phyloP scores from a whole-genome alignment of 106 monocot species.

The Cymbidium sinense region DNA sequence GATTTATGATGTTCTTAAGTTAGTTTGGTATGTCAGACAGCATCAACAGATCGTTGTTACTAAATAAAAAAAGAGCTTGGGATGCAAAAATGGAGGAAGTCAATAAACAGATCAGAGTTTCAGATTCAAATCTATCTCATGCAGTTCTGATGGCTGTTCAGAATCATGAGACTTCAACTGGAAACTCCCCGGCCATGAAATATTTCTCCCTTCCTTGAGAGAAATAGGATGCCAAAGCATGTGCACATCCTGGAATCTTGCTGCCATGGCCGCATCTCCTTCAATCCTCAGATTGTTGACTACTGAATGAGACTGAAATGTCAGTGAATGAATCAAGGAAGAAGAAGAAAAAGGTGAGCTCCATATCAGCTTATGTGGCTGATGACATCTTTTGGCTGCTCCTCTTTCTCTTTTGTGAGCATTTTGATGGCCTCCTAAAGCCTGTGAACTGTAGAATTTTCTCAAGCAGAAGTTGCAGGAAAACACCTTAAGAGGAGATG shows the following conservation, averaged over 20 bases:
- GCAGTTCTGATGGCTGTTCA: slow-evolving; percentile 13
- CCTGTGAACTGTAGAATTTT: slow-evolving; percentile 80
- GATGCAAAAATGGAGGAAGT: too few relatives aligned
- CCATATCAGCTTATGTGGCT: slow-evolving; percentile 26
- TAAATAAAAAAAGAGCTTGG: too few relatives aligned
- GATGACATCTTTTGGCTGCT: slow-evolving; percentile 38
- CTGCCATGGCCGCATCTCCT: slow-evolving; percentile 4
- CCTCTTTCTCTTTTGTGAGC: slow-evolving; percentile 78
- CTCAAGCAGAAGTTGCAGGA: slow-evolving; percentile 84
- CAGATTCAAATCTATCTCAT: slow-evolving; percentile 55
- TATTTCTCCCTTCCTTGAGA: slow-evolving; percentile 26
- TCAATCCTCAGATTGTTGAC: slow-evolving; percentile 19
- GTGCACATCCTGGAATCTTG: slow-evolving; percentile 19
- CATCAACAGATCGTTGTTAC: too few relatives aligned
- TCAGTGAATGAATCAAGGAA: slow-evolving; percentile 24
- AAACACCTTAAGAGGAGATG: slow-evolving; percentile 42
- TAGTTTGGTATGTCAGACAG: neutral
- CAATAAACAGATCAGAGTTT: slow-evolving; percentile 21
- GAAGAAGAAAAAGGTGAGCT: slow-evolving; percentile 11
- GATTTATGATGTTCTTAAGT: neutral
- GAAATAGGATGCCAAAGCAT: slow-evolving; percentile 17
- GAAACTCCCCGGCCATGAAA: slow-evolving; percentile 43
- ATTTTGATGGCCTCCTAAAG: slow-evolving; percentile 76
- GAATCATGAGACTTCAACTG: slow-evolving; percentile 18
- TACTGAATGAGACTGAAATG: slow-evolving; percentile 43